phyloP scores from a whole-genome alignment of 306 rosid species.

The Dalbergia cochinchinensis region DNA sequence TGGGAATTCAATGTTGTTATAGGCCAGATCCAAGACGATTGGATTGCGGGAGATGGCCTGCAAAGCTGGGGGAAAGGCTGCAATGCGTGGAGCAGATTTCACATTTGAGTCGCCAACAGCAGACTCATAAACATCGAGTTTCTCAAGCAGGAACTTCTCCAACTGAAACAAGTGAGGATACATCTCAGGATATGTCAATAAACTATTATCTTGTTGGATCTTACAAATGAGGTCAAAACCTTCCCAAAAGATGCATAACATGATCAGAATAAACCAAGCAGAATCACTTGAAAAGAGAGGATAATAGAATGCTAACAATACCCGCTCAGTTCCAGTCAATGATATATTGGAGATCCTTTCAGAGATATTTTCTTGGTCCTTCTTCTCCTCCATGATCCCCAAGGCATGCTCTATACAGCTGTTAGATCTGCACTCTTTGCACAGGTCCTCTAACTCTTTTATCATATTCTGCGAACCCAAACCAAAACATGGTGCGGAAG shows the following conservation, averaged over 20 bases:
- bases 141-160: conserved; percentile 61
- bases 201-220: conserved; percentile 9
- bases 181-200: conserved; percentile 45
- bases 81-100: conserved; percentile 57
- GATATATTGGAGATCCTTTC: conserved; percentile 58
- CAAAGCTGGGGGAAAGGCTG: conserved; percentile 60
- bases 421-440: conserved; percentile 58
- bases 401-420: conserved; percentile 65
- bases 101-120: conserved; percentile 63
- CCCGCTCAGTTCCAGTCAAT: conserved; percentile 60
- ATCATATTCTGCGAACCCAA: conserved; percentile 53
- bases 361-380: conserved; percentile 53
- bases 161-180: conserved; percentile 45
- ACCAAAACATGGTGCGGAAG: conserved; percentile 24
- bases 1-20: conserved; percentile 58
- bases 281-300: conserved; percentile 21
- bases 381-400: conserved; percentile 64
- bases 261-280: background rate
- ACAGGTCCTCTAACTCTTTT: conserved; percentile 59
- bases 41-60: conserved; percentile 61
- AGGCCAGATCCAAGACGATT: conserved; percentile 66
- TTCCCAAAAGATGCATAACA: background rate
- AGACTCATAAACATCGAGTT: conserved; percentile 61
- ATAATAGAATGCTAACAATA: conserved; percentile 17
- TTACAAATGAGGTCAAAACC: conserved; percentile 5